Percentiles rank a stretch among this genome's conserved stretches.
Conservation (phyloP, 139 green algal species). For the Haematococcus sp. region DNA sequence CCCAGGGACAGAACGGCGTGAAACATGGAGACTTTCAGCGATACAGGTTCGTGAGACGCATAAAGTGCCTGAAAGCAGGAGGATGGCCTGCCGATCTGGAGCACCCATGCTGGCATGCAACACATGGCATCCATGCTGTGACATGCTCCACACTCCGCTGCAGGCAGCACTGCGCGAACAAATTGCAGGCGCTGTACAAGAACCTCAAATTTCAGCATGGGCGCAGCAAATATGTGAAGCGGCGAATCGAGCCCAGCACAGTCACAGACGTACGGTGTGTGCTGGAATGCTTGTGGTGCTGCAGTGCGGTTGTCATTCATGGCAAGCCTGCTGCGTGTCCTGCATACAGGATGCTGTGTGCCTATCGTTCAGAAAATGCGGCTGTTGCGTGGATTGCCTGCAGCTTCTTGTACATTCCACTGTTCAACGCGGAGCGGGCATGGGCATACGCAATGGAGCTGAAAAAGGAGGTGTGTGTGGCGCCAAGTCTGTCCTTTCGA, state of each 20-base stretch:
- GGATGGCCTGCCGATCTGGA: no score
- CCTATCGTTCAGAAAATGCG: no score
- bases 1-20: conserved; percentile 76
- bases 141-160: not conserved
- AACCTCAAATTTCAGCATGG: conserved; percentile 84
- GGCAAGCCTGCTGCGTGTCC: no score
- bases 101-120: not conserved
- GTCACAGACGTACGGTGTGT: conserved; percentile 69
- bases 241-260: conserved; percentile 59
- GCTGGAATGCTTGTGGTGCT: not conserved
- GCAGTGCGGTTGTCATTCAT: no score
- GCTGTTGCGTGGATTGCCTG: no score
- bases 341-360: no score
- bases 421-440: conserved; percentile 82
- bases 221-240: conserved; percentile 79
- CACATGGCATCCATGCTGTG: not conserved
- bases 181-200: conserved; percentile 78
- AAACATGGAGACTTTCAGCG: conserved; percentile 75
- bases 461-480: conserved; percentile 64
- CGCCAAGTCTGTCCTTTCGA: no score
- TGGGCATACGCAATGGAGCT: conserved; percentile 91
- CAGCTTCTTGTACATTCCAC: conserved; percentile 83
- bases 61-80: no score
- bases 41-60: conserved; percentile 78
- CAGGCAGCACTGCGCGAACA: conserved; percentile 84